Conservation (phyloP, 179 eudicot genomes). For the Drosera spatulata region DNA sequence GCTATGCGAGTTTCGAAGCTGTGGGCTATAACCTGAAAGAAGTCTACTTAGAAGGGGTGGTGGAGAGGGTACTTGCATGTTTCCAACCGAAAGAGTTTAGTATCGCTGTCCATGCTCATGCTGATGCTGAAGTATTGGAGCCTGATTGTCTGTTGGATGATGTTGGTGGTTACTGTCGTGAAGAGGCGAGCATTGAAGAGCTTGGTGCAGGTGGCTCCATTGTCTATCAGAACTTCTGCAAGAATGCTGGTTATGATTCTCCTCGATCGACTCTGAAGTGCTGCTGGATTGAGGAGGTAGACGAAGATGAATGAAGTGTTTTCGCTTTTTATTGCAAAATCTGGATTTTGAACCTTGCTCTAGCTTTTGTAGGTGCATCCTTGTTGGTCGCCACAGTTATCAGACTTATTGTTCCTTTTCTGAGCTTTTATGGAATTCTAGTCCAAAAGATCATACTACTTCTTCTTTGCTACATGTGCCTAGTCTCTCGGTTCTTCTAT, state of each 20-base stretch:
- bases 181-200: slow-evolving; percentile 38
- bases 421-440: too few species aligned
- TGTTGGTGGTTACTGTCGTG: slow-evolving; percentile 40
- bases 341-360: too few species aligned
- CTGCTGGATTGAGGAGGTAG: slow-evolving; percentile 42
- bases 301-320: slow-evolving; percentile 10
- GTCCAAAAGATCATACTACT: too few species aligned
- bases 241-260: slow-evolving; percentile 18
- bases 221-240: slow-evolving; percentile 43
- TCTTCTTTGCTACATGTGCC: too few species aligned
- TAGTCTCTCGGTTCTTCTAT: too few species aligned
- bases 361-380: too few species aligned
- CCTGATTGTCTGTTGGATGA: slow-evolving; percentile 14
- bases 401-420: too few species aligned
- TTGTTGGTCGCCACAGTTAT: too few species aligned
- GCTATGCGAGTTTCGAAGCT: slow-evolving; percentile 79
- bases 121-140: slow-evolving; percentile 12
- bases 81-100: slow-evolving; percentile 62
- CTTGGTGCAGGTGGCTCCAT: slow-evolving; percentile 32
- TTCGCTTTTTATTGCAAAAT: too few species aligned
- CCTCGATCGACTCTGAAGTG: slow-evolving; percentile 31
- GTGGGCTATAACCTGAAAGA: slow-evolving; percentile 45
- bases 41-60: slow-evolving; percentile 30
- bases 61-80: slow-evolving; percentile 68
- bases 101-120: slow-evolving; percentile 50